These are phyloP conservation scores for Mrakia frigida DNA, from an alignment of 768 basidiomycete genomes.

Conservation along the genomic window DNA sequence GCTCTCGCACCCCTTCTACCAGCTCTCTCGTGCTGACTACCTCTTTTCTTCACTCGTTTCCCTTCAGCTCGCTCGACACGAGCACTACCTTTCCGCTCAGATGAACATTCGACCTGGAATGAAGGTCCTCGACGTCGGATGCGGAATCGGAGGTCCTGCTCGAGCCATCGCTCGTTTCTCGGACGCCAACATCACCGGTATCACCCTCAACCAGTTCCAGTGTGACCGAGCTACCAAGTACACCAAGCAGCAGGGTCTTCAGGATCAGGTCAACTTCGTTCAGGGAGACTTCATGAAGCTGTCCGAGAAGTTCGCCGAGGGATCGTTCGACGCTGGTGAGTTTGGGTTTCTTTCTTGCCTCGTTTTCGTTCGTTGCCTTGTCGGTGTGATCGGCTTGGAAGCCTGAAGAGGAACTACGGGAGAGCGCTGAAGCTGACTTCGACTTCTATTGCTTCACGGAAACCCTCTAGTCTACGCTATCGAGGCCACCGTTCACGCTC, in stretches of 20 bases:
- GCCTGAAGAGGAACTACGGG: too few relatives aligned
- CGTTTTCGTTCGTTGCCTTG: too few relatives aligned
- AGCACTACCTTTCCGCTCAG: slow-evolving; percentile 89
- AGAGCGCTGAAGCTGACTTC: too few relatives aligned
- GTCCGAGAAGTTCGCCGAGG: slow-evolving; percentile 81
- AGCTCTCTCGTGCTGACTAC: not conserved
- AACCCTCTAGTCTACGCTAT: slow-evolving; percentile 76
- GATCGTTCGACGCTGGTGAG: slow-evolving; percentile 85
- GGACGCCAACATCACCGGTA: slow-evolving; percentile 51
- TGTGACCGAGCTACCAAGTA: slow-evolving; percentile 75
- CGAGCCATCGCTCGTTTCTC: slow-evolving; percentile 89
- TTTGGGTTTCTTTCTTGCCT: not conserved
- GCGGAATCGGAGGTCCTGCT: slow-evolving; percentile 95
- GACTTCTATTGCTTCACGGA: too few relatives aligned
- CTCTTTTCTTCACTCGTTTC: not conserved
- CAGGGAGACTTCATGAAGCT: slow-evolving; percentile 98
- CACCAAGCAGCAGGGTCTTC: slow-evolving; percentile 67
- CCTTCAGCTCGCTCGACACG: slow-evolving; percentile 71
- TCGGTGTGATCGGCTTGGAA: too few relatives aligned
- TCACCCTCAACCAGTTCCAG: slow-evolving; percentile 98
- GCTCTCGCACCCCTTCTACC: not conserved
- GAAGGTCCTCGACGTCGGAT: slow-evolving; percentile 96
- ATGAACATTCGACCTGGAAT: slow-evolving; percentile 82
- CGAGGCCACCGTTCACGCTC: slow-evolving; percentile 95
- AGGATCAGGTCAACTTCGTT: slow-evolving; percentile 70